Evolutionary conservation across 352 stramenopile species (phyloP), one percentile per base, ranked within the genome.

Genomic region (Globisporangium iwayamae): DNA sequence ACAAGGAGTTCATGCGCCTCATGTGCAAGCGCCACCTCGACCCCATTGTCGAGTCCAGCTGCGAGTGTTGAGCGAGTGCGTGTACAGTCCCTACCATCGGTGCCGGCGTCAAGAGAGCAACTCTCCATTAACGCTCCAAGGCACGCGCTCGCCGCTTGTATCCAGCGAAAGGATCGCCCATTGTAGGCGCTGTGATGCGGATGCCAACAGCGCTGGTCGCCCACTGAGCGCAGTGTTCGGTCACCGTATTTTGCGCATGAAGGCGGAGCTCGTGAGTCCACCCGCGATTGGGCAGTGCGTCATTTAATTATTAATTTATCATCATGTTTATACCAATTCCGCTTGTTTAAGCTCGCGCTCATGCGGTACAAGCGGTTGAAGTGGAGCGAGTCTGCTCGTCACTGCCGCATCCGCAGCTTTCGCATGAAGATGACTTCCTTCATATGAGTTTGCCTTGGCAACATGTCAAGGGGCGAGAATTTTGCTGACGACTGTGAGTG

Each of bases 11-110:
- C 46, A 76, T 78, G 60, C 77, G 74, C n/a, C 70, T 81, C 20
- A 66, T 85, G 50, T 74, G 69, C 51, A 71, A 73, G 46, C 71
- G 71, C 28, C 72, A 74, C 1, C 69, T 89, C 46, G 72, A 72
- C 20, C 70, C 80, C 43, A 89, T 89, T 63, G 67, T 79, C 56
- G 79, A 88, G 73, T 80, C 75, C 36, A 47, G 38, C 9, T 67
- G 66, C 53, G 67, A 78, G 57, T 56, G 43, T n/a, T 69, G 64
- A 69, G 32, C 20, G 18, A 34, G 18, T 46, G 63, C 16, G 3
- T 45, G 41, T 47, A 32, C 36, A 43, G 50, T 32, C 22, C 18
- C 10, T 18, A 56, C 9, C 34, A 14, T 28, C 6, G 16, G 10
- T n/a, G 20, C 10, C 30, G n/a, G 20, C 8, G 1, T 45, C 20